These are phyloP conservation scores for Biscogniauxia marginata DNA, from an alignment of 2,329 filamentous ascomycete species.

Conservation along the genomic window DNA sequence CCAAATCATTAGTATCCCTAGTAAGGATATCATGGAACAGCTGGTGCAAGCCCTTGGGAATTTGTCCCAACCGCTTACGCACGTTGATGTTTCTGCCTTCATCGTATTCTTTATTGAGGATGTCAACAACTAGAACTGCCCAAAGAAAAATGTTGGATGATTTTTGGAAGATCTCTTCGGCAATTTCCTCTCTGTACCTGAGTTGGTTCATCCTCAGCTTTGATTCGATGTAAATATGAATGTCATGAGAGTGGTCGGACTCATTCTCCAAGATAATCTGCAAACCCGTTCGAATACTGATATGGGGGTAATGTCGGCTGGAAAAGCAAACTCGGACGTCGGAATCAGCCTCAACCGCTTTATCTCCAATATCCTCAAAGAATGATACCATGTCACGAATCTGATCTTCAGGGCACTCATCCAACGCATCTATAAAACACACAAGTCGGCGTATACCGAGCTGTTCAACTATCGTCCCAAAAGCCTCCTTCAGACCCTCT, in stretches of 20 bases:
- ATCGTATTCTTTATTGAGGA: conserved; percentile 36
- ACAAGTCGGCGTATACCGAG: conserved; percentile 4
- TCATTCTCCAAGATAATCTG: conserved; percentile 28
- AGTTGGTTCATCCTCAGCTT: conserved; percentile 24
- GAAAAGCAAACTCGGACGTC: conserved; percentile 17
- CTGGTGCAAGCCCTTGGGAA: conserved; percentile 40
- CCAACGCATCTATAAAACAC: conserved; percentile 22
- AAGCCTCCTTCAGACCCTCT: conserved; percentile 8
- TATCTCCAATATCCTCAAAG: conserved; percentile 9
- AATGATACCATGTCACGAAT: conserved; percentile 20
- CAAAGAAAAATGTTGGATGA: conserved; percentile 45
- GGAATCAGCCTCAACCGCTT: not conserved
- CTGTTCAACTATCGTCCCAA: conserved; percentile 5
- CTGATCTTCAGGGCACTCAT: conserved; percentile 20
- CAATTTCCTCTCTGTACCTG: not conserved
- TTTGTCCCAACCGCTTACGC: conserved; percentile 29
- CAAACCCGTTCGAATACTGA: conserved; percentile 31
- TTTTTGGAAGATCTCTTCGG: conserved; percentile 22
- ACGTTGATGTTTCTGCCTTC: conserved; percentile 28
- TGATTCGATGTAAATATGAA: conserved; percentile 29
- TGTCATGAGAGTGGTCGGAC: conserved; percentile 24
- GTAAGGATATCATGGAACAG: conserved; percentile 52
- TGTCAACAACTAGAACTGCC: conserved; percentile 39
- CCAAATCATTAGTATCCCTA: conserved; percentile 42
- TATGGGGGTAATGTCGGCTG: conserved; percentile 44